Conservation (phyloP, 495 filamentous ascomycete species). For the Talaromyces ruber region DNA sequence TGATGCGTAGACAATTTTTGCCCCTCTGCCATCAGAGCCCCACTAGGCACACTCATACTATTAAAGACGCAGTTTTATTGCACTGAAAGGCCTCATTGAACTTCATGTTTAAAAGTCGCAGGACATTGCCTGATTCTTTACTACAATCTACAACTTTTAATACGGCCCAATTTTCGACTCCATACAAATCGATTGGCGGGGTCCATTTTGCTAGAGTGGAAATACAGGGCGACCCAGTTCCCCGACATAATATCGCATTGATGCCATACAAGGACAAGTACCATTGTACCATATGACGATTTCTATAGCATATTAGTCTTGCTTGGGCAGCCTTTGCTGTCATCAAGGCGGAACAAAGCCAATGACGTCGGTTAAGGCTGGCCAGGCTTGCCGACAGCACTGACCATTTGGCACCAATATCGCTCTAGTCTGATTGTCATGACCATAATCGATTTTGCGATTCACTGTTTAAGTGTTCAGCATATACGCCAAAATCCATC, state of each 20-base stretch:
- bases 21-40: not conserved
- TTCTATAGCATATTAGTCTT: not conserved
- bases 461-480: not conserved
- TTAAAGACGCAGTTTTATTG: not conserved
- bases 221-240: not conserved
- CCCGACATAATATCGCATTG: not conserved
- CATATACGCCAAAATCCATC: not conserved
- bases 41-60: not conserved
- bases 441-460: not conserved
- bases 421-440: not conserved
- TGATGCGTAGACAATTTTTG: conserved; percentile 13
- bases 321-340: not conserved
- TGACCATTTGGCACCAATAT: not conserved
- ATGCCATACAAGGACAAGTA: not conserved
- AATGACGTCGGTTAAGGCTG: not conserved
- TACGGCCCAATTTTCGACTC: not conserved
- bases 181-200: not conserved
- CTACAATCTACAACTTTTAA: not conserved
- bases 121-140: not conserved
- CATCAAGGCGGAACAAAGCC: not conserved
- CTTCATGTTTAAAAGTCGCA: no score
- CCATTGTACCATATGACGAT: not conserved
- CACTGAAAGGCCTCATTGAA: no score
- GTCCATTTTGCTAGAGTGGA: not conserved
- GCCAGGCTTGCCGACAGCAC: not conserved